Evolutionary conservation across 352 stramenopile species (phyloP).

Genomic region (Pythium brassicae): DNA sequence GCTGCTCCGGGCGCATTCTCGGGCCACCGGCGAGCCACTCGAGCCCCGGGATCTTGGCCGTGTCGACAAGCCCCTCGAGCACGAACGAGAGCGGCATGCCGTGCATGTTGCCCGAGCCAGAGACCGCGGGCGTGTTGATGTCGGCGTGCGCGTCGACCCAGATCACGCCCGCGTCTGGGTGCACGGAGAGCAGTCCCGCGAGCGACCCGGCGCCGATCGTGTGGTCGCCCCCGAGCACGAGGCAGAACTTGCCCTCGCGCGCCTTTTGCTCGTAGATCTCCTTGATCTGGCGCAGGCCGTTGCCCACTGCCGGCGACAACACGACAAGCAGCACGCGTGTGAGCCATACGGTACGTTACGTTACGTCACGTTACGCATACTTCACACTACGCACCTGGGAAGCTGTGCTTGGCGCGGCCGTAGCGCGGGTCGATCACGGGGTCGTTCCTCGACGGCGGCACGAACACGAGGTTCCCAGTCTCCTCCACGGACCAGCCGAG

Average conservation of each 20-base stretch:
- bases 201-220: conserved; percentile 93
- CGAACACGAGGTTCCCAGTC: conserved; percentile 75
- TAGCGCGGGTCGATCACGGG: conserved; percentile 61
- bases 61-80: conserved; percentile 89
- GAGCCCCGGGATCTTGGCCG: conserved; percentile 88
- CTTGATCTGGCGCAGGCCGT: conserved; percentile 74
- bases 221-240: conserved; percentile 96
- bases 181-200: conserved; percentile 85
- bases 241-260: conserved; percentile 89
- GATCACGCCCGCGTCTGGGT: conserved; percentile 93
- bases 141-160: conserved; percentile 98
- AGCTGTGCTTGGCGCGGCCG: conserved; percentile 75
- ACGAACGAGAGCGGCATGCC: conserved; percentile 96
- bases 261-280: conserved; percentile 84
- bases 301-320: conserved; percentile 58
- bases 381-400: conserved; percentile 30
- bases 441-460: conserved; percentile 42
- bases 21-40: conserved; percentile 89
- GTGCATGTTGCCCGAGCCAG: conserved; percentile 95
- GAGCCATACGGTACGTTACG: background rate
- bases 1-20: conserved; percentile 75
- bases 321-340: background rate
- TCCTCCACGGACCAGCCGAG: conserved; percentile 85
- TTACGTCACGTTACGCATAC: background rate
- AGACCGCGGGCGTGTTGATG: conserved; percentile 94